These are phyloP conservation scores for Kwoniella sp. DNA, from an alignment of 768 basidiomycete genomes.

Conservation along the genomic window DNA sequence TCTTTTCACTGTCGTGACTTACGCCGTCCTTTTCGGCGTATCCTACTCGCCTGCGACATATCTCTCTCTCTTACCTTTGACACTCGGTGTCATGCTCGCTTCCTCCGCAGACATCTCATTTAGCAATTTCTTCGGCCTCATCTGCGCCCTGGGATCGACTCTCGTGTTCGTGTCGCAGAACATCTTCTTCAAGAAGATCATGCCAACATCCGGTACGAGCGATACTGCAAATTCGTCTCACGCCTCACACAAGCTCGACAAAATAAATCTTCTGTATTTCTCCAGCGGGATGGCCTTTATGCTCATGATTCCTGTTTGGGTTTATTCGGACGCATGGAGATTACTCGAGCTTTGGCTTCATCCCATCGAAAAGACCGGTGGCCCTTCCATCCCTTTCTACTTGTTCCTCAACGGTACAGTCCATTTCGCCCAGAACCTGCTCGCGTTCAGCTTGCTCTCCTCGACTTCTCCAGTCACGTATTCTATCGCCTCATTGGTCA, in stretches of 20 bases:
- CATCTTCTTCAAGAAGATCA: slow-evolving; percentile 98
- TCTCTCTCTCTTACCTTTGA: slow-evolving; percentile 89
- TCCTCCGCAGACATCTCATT: slow-evolving; percentile 89
- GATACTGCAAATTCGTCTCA: slow-evolving; percentile 27
- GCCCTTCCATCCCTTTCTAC: slow-evolving; percentile 74
- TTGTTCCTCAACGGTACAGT: slow-evolving; percentile 93
- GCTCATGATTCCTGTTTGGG: slow-evolving; percentile 95
- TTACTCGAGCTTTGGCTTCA: slow-evolving; percentile 62
- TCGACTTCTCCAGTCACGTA: slow-evolving; percentile 98
- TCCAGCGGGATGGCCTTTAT: slow-evolving; percentile 91
- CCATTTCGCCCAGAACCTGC: slow-evolving; percentile 95
- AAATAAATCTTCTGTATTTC: slow-evolving; percentile 92
- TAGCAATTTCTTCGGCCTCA: slow-evolving; percentile 80
- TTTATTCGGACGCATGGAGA: slow-evolving; percentile 78
- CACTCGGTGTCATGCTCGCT: slow-evolving; percentile 94
- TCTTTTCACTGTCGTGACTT: slow-evolving; percentile 93
- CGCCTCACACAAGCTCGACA: slow-evolving; percentile 77
- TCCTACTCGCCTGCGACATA: slow-evolving; percentile 91
- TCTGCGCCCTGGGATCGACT: slow-evolving; percentile 95
- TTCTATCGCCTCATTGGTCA: slow-evolving; percentile 95
- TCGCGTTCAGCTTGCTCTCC: slow-evolving; percentile 93
- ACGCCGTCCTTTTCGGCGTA: slow-evolving; percentile 88
- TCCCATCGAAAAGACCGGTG: slow-evolving; percentile 24
- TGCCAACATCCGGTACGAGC: slow-evolving; percentile 64
- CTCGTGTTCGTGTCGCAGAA: slow-evolving; percentile 96